phyloP scores from a whole-genome alignment of 2,329 filamentous ascomycete species.

The Nothophaeocryptopus gaeumannii region DNA sequence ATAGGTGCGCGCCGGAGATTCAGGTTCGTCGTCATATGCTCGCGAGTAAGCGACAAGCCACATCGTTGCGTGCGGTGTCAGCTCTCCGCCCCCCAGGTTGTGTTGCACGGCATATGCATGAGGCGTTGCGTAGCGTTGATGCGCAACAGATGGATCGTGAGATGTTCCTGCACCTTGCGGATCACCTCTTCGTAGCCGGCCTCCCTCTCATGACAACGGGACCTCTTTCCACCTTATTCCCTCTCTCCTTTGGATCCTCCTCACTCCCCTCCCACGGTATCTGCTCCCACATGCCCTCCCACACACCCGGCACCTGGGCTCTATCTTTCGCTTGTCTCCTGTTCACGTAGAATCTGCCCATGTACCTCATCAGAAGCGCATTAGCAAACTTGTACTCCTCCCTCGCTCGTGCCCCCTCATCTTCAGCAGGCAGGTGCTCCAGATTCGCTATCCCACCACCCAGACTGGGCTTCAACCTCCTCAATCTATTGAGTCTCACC shows the following conservation, averaged over 20 bases:
- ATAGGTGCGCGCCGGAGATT: too few species aligned
- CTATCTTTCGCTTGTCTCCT: conserved; percentile 19
- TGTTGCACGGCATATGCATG: too few species aligned
- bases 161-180: too few species aligned
- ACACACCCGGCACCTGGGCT: conserved; percentile 27
- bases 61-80: too few species aligned
- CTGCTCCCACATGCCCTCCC: conserved; percentile 32
- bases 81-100: too few species aligned
- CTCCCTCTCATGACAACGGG: too few species aligned
- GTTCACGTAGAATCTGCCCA: conserved; percentile 28
- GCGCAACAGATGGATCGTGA: too few species aligned
- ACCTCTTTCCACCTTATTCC: too few species aligned
- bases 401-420: neutral
- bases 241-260: neutral
- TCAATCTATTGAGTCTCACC: conserved; percentile 27
- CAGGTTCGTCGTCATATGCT: too few species aligned
- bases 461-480: conserved; percentile 21
- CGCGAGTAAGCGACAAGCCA: too few species aligned
- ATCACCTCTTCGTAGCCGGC: too few species aligned
- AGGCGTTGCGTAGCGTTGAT: too few species aligned
- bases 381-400: neutral
- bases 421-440: conserved; percentile 27
- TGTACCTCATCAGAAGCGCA: conserved; percentile 14
- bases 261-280: conserved; percentile 20
- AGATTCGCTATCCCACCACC: conserved; percentile 29